Evolutionary conservation across 2,329 filamentous ascomycete species (phyloP).

Genomic region (Xylaria sp.): DNA sequence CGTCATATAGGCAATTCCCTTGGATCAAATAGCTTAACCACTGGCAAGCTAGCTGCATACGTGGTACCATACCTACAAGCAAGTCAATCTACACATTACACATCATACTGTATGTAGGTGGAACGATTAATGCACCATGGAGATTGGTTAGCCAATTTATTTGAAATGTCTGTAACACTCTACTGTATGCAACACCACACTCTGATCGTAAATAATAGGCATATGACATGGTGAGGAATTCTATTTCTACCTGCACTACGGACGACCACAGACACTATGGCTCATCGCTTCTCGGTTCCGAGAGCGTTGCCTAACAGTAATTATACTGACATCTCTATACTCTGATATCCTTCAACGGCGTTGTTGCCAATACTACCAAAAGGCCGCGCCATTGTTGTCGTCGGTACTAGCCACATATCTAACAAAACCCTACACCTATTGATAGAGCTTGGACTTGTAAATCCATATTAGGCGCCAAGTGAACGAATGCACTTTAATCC

Average conservation of each 20-base stretch:
- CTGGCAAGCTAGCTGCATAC: not conserved
- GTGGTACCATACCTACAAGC: not conserved
- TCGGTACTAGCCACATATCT: not conserved
- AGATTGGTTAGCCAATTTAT: not conserved
- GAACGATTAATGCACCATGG: no score
- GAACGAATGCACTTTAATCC: not conserved
- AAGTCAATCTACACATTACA: not conserved
- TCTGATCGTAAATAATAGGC: not conserved
- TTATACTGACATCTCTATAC: constrained; percentile 24
- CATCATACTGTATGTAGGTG: not conserved
- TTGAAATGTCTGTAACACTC: not conserved
- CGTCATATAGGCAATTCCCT: not conserved
- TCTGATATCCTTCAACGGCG: constrained; percentile 8
- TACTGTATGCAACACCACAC: not conserved
- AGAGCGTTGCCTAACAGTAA: not conserved
- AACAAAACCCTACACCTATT: not conserved
- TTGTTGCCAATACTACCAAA: not conserved
- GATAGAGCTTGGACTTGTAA: not conserved
- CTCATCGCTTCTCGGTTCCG: not conserved
- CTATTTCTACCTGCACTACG: constrained; percentile 16
- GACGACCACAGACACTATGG: not conserved
- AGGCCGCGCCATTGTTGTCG: not conserved
- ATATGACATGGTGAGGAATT: constrained; percentile 1
- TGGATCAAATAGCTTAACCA: not conserved
- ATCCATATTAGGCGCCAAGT: not conserved